Conservation (phyloP, 2,329 filamentous ascomycete species). For the Sphaerostilbella broomeana region DNA sequence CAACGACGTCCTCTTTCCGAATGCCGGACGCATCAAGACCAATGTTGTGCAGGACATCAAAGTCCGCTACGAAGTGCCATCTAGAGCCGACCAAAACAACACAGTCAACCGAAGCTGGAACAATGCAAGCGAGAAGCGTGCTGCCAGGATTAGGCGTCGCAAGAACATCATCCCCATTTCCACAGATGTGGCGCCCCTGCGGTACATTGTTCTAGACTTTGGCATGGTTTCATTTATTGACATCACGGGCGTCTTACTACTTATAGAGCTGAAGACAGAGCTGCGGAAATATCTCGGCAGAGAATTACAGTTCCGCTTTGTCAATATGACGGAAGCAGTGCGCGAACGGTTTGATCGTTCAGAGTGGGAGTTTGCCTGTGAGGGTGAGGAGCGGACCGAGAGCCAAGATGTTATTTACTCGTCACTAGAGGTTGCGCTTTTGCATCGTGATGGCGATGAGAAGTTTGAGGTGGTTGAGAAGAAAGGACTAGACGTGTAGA, state of each 20-base stretch:
- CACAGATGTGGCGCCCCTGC: slow-evolving; percentile 34
- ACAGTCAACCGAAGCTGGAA: slow-evolving; percentile 46
- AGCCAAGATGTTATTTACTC: slow-evolving; percentile 17
- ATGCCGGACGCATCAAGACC: slow-evolving; percentile 47
- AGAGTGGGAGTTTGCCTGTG: slow-evolving; percentile 29
- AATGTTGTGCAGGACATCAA: slow-evolving; percentile 45
- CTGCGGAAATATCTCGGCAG: slow-evolving; percentile 43
- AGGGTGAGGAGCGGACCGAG: slow-evolving; percentile 21
- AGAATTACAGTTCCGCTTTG: slow-evolving; percentile 40
- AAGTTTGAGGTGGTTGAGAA: slow-evolving; percentile 11
- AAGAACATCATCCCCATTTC: slow-evolving; percentile 28
- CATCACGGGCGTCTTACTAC: slow-evolving; percentile 43
- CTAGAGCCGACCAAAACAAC: slow-evolving; percentile 34
- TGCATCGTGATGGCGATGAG: slow-evolving; percentile 15
- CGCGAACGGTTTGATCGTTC: slow-evolving; percentile 32
- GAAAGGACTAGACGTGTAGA: slow-evolving; percentile 11
- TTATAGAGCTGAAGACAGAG: slow-evolving; percentile 42
- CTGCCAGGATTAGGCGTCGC: slow-evolving; percentile 37
- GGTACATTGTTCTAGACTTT: slow-evolving; percentile 47
- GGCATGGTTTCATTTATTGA: slow-evolving; percentile 46
- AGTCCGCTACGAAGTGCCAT: slow-evolving; percentile 31
- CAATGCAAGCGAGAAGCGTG: slow-evolving; percentile 41
- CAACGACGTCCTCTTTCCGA: slow-evolving; percentile 55
- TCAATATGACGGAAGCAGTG: slow-evolving; percentile 39
- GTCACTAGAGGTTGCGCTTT: slow-evolving; percentile 16